Percentiles rank a stretch among this genome's conserved stretches.
These are phyloP conservation scores for Ensete ventricosum DNA, from an alignment of 176 grass and related monocot species.

Conservation along the genomic window DNA sequence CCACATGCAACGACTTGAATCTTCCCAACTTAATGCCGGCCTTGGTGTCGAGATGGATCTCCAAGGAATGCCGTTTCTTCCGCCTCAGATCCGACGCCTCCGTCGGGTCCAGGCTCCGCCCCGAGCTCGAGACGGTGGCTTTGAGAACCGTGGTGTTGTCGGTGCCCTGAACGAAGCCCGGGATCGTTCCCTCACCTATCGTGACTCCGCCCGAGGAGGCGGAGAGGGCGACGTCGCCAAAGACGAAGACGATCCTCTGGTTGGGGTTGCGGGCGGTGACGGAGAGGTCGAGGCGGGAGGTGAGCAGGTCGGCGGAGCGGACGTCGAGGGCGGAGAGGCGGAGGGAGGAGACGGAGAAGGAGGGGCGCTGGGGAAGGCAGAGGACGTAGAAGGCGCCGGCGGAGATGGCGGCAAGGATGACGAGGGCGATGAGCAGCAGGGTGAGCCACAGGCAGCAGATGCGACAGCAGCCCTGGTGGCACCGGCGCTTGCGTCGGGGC, in stretches of 20 bases:
- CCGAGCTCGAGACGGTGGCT: conserved; percentile 28
- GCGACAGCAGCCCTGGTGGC: conserved; percentile 72
- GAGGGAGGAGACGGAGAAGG: conserved; percentile 70
- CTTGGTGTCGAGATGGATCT: conserved; percentile 59
- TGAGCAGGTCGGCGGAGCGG: conserved; percentile 60
- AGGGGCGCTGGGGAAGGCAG: conserved; percentile 63
- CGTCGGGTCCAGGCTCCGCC: conserved; percentile 44
- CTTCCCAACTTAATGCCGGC: conserved; percentile 69
- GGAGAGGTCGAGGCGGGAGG: conserved; percentile 71
- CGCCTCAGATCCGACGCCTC: conserved; percentile 53
- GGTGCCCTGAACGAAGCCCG: conserved; percentile 53
- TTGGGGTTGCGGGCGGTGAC: conserved; percentile 81
- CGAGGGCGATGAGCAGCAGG: conserved; percentile 46
- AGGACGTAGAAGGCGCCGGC: conserved; percentile 74
- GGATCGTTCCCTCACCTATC: conserved; percentile 56
- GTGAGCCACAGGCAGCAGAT: conserved; percentile 69
- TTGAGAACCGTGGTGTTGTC: conserved; percentile 69
- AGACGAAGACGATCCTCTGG: conserved; percentile 64
- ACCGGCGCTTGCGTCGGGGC: conserved; percentile 21
- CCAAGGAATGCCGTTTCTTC: conserved; percentile 39
- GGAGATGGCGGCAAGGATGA: conserved; percentile 64
- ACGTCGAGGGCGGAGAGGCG: conserved; percentile 58
- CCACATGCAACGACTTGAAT: conserved; percentile 64
- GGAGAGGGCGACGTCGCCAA: conserved; percentile 58
- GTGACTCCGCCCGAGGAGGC: conserved; percentile 35